Conservation (phyloP, 1,284 basidiomycete species). For the Ceratobasidium sp. region DNA sequence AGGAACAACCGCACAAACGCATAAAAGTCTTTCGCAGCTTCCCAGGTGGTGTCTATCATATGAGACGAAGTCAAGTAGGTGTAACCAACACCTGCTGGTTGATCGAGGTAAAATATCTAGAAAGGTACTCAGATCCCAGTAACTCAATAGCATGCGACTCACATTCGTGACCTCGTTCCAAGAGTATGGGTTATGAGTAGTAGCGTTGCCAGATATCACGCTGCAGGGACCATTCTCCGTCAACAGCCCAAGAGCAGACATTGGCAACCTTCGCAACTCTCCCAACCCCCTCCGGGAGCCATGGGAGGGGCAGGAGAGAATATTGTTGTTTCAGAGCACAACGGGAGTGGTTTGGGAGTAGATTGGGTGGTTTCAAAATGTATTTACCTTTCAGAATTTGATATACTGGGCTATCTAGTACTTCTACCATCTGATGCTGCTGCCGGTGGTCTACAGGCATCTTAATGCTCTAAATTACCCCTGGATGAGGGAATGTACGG, state of each 20-base stretch:
- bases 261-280: too few species aligned
- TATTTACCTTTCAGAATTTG: too few species aligned
- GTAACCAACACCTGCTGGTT: slow-evolving; percentile 73
- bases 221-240: slow-evolving; percentile 63
- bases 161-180: slow-evolving; percentile 34
- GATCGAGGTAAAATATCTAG: slow-evolving; percentile 73
- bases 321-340: too few species aligned
- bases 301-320: too few species aligned
- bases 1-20: slow-evolving; percentile 71
- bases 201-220: slow-evolving; percentile 60
- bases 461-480: too few species aligned
- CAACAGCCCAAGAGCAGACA: slow-evolving; percentile 13
- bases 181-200: slow-evolving; percentile 57
- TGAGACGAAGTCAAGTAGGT: slow-evolving; percentile 63
- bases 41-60: slow-evolving; percentile 30
- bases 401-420: too few species aligned
- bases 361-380: too few species aligned
- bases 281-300: too few species aligned
- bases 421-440: too few species aligned
- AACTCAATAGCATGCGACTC: not conserved
- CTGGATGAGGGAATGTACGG: too few species aligned
- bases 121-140: not conserved
- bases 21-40: slow-evolving; percentile 49
- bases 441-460: too few species aligned
- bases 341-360: too few species aligned